Evolutionary conservation across 2,329 filamentous ascomycete species (phyloP).

Genomic region (Fusarium abutilonis): DNA sequence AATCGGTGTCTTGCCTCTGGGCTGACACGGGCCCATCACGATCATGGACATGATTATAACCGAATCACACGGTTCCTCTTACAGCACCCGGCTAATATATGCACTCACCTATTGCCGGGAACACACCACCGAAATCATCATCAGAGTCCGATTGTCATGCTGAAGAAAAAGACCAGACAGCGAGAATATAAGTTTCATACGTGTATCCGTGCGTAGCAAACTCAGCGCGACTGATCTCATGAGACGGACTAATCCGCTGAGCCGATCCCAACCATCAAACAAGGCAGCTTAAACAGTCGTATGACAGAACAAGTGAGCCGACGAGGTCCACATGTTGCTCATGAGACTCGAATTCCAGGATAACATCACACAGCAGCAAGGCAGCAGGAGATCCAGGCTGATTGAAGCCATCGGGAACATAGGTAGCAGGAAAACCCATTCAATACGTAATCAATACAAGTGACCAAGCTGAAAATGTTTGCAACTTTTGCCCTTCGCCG

Average conservation of each 20-base stretch:
- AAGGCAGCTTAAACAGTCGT: conserved; percentile 12
- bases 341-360: background rate
- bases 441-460: conserved; percentile 45
- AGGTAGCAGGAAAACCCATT: conserved; percentile 33
- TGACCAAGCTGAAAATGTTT: conserved; percentile 39
- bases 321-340: background rate
- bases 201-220: background rate
- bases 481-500: conserved; percentile 44
- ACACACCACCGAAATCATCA: conserved; percentile 7
- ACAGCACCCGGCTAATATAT: background rate
- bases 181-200: background rate
- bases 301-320: conserved; percentile 3
- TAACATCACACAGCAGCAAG: background rate
- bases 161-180: conserved; percentile 7
- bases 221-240: conserved; percentile 14
- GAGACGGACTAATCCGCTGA: conserved; percentile 9
- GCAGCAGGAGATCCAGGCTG: background rate
- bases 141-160: background rate
- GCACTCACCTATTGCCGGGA: conserved; percentile 1
- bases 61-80: background rate
- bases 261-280: conserved; percentile 7
- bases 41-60: background rate
- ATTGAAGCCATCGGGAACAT: background rate
- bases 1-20: background rate
- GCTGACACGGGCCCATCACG: background rate